Evolutionary conservation across 2,329 filamentous ascomycete species (phyloP).

Genomic region (Venturia carpophila): DNA sequence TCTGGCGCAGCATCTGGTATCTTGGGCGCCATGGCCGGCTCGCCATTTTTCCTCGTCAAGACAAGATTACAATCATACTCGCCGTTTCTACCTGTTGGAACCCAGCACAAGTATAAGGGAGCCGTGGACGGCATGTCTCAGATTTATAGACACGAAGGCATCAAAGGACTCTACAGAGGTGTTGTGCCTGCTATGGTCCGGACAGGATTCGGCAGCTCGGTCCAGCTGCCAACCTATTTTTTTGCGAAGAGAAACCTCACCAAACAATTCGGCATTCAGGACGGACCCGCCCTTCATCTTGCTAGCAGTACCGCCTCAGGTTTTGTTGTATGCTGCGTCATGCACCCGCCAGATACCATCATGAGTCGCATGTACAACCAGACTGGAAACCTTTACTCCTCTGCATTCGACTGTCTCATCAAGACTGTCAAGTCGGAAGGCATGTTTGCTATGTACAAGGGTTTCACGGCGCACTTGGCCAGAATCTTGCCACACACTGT

Average conservation of each 20-base stretch:
- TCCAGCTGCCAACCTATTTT: constrained; percentile 96
- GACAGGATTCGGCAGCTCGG: constrained; percentile 90
- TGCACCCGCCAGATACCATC: constrained; percentile 98
- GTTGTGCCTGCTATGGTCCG: constrained; percentile 91
- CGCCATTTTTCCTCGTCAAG: constrained; percentile 96
- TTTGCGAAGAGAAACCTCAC: constrained; percentile 85
- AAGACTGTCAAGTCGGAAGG: constrained; percentile 92
- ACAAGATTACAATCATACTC: constrained; percentile 92
- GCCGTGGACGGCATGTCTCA: constrained; percentile 73
- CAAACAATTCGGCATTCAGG: constrained; percentile 77
- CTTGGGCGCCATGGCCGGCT: constrained; percentile 84
- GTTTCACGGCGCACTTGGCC: constrained; percentile 88
- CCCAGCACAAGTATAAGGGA: constrained; percentile 88
- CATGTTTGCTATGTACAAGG: constrained; percentile 90
- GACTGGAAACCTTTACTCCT: constrained; percentile 90
- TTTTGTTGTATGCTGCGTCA: constrained; percentile 93
- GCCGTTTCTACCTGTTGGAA: constrained; percentile 85
- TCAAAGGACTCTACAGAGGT: constrained; percentile 78
- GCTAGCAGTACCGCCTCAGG: constrained; percentile 83
- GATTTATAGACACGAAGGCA: constrained; percentile 71
- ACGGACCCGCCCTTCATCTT: constrained; percentile 82
- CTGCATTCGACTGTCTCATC: constrained; percentile 82
- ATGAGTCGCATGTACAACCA: constrained; percentile 99
- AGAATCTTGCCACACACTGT: constrained; percentile 89
- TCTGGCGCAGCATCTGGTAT: constrained; percentile 83